Evolutionary conservation across 306 rosid genomes (phyloP).

Genomic region (Trifolium dubium): DNA sequence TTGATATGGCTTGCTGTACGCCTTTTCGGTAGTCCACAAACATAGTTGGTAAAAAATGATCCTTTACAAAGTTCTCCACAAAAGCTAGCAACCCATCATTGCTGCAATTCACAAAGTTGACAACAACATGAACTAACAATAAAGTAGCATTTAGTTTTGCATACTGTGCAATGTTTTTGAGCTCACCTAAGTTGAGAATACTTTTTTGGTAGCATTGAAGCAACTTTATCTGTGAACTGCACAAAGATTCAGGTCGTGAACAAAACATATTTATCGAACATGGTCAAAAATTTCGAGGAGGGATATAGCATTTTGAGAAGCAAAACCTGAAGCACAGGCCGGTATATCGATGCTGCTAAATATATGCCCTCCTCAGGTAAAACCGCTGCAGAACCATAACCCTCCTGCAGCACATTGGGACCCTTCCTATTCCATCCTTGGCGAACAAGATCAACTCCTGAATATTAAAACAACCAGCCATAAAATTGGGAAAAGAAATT

Average conservation of each 20-base stretch:
- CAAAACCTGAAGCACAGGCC: slow-evolving; percentile 95
- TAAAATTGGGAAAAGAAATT: slow-evolving; percentile 28
- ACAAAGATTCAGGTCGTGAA: slow-evolving; percentile 49
- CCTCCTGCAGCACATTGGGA: slow-evolving; percentile 85
- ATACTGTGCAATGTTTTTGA: slow-evolving; percentile 25
- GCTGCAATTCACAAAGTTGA: slow-evolving; percentile 66
- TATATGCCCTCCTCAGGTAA: slow-evolving; percentile 98
- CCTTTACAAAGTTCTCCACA: slow-evolving; percentile 98
- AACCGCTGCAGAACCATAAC: slow-evolving; percentile 97
- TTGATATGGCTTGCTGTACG: slow-evolving; percentile 99
- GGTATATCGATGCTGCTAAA: slow-evolving; percentile 90
- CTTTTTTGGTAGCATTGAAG: slow-evolving; percentile 86
- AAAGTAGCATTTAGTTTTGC: slow-evolving; percentile 27
- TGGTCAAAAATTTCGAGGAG: slow-evolving; percentile 27
- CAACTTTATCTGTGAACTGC: slow-evolving; percentile 95
- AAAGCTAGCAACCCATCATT: slow-evolving; percentile 94
- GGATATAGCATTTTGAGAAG: slow-evolving; percentile 32
- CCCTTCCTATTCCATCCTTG: slow-evolving; percentile 97
- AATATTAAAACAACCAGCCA: slow-evolving; percentile 43
- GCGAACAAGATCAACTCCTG: slow-evolving; percentile 94
- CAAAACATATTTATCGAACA: slow-evolving; percentile 20
- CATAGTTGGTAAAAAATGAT: slow-evolving; percentile 96
- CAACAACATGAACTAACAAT: slow-evolving; percentile 34
- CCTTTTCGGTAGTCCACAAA: slow-evolving; percentile 98
- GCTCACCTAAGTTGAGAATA: slow-evolving; percentile 93